Base-by-base conservation (phyloP, 192 early-diverging fungal species). In the Coemansia sp. region DNA sequence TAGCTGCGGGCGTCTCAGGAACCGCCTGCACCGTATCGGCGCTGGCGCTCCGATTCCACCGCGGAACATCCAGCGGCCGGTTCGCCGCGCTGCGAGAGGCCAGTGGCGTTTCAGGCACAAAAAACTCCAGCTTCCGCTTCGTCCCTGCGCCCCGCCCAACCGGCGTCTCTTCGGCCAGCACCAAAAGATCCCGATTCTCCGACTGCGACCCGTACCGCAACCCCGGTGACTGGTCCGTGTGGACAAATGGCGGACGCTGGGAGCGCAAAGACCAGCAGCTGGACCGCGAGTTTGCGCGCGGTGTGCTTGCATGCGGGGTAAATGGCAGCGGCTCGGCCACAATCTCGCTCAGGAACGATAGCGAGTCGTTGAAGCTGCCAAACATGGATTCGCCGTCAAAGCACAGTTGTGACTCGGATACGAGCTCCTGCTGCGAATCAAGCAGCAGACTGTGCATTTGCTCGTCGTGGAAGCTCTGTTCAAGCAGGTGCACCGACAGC, bases 391-490 rank as follows among this genome's bases (percentile, higher is more conserved):
- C 28, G 27, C 30, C 31, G 30, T 8, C 17, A 20, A 22, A 11
- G 17, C n/a, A 30, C 10, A 55, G 2, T 10, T 55, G 53, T 5
- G 50, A 52, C 23, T 39, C 35, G 7, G 20, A 17, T 22, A 41
- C 22, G 22, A 29, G n/a, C 1, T 27, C 10, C 8, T 42, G 50
- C 42, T 55, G 59, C 11, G 66, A 68, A 15, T 57, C 49, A 3
- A 44, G 10, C n/a, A 57, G 21, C 42, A 53, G 21, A 28, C 43
- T 62, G 28, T 62, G 34, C 8, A 50, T 11, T 8, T 46, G 52
- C 17, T 69, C 67, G 30, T 69, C 67, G 5, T 35, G 48, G 5
- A 53, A 21, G 43, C 67, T 69, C 29, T 69, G 54, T 17, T 69
- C 60, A 32, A 62, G 55, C 5, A 56, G 40, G 23, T 64, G 61